Evolutionary conservation across 176 grass and related monocot genomes (phyloP).

Genomic region (Juncus effusus): DNA sequence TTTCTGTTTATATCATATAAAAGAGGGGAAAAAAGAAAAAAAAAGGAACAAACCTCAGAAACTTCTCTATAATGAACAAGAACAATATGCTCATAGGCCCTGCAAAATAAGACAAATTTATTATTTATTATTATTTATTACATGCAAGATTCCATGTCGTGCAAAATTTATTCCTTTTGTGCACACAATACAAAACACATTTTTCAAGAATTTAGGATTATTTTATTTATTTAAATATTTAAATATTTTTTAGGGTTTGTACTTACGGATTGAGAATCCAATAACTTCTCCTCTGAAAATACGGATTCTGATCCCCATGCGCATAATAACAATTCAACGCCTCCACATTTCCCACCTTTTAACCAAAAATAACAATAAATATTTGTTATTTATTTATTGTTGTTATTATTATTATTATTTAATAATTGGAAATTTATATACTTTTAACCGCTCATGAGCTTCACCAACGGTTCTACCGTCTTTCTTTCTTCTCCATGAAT

Average conservation of each 20-base stretch:
- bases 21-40: too few relatives aligned
- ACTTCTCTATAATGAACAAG: constrained; percentile 94
- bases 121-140: neutral
- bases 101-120: constrained; percentile 37
- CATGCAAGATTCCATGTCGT: constrained; percentile 11
- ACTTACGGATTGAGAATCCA: constrained; percentile 97
- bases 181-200: neutral
- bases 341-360: constrained; percentile 89
- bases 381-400: neutral
- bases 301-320: constrained; percentile 83
- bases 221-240: neutral
- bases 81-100: constrained; percentile 85
- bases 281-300: constrained; percentile 87
- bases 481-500: constrained; percentile 91
- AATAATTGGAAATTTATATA: constrained; percentile 30
- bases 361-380: constrained; percentile 21
- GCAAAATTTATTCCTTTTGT: too few relatives aligned
- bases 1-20: too few relatives aligned
- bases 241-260: constrained; percentile 3
- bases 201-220: constrained; percentile 13
- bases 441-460: constrained; percentile 93
- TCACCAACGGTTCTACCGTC: constrained; percentile 86
- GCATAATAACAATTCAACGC: constrained; percentile 95
- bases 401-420: neutral
- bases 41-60: constrained; percentile 62